A percentile compares a stretch with the other conserved stretches of the same genome.
Conservation (phyloP, 306 rosid genomes). For the Trifolium pratense region DNA sequence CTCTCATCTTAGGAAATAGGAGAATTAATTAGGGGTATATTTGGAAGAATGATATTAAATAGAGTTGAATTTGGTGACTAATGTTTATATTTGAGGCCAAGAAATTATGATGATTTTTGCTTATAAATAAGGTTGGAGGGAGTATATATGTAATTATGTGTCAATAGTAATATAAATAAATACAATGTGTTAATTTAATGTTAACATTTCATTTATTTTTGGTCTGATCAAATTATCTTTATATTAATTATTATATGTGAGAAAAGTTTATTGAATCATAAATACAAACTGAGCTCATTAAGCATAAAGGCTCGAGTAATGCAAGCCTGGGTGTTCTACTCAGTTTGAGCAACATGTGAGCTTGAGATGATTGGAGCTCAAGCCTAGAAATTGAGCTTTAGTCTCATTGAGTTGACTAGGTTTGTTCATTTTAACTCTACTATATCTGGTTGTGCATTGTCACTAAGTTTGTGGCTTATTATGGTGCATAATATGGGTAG, state of each 20-base stretch:
- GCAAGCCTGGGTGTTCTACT: background rate
- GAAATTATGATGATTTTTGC: too few species aligned
- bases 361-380: background rate
- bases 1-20: too few species aligned
- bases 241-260: background rate
- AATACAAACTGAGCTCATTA: background rate
- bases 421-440: too few species aligned
- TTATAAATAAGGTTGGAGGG: too few species aligned
- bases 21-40: too few species aligned
- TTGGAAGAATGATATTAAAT: too few species aligned
- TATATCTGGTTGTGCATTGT: background rate
- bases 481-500: constrained; percentile 10
- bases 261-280: background rate
- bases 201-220: constrained; percentile 10
- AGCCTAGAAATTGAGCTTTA: too few species aligned
- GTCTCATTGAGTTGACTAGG: too few species aligned
- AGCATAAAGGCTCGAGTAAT: constrained; percentile 2
- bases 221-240: background rate
- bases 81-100: too few species aligned
- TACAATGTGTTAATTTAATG: constrained; percentile 3
- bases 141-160: background rate
- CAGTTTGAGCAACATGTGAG: background rate
- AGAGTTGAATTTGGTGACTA: too few species aligned
- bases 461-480: constrained; percentile 2
- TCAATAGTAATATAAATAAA: background rate